These are phyloP conservation scores for Glarea lozoyensis DNA, from an alignment of 495 filamentous ascomycete species.

Conservation along the genomic window DNA sequence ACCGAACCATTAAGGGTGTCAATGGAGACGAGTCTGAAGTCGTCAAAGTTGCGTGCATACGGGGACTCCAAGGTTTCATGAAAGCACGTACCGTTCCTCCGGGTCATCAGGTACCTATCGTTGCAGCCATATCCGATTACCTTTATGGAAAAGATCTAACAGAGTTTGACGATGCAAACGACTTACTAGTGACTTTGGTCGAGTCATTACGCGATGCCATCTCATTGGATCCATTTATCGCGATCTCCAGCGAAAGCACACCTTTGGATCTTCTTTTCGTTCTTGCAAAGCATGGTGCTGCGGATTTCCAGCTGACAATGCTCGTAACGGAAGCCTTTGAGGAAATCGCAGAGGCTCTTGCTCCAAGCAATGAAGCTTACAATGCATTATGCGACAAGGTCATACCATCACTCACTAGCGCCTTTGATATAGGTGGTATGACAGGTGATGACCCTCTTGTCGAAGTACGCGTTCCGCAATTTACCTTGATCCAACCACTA, in stretches of 20 bases:
- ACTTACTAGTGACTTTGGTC: slow-evolving; percentile 80
- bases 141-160: slow-evolving; percentile 68
- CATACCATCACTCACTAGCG: slow-evolving; percentile 75
- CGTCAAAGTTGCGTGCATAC: slow-evolving; percentile 86
- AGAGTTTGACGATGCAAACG: slow-evolving; percentile 77
- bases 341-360: slow-evolving; percentile 63
- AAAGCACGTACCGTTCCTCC: slow-evolving; percentile 41
- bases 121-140: slow-evolving; percentile 68
- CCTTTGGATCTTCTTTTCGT: slow-evolving; percentile 82
- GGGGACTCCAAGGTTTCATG: slow-evolving; percentile 77
- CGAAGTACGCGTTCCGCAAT: slow-evolving; percentile 36
- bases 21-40: slow-evolving; percentile 69
- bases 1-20: slow-evolving; percentile 67
- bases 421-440: slow-evolving; percentile 78
- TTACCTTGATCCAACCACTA: too few relatives aligned
- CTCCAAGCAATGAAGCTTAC: slow-evolving; percentile 60
- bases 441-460: slow-evolving; percentile 77
- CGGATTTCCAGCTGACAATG: slow-evolving; percentile 76
- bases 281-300: slow-evolving; percentile 77
- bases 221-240: slow-evolving; percentile 61
- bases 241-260: slow-evolving; percentile 52
- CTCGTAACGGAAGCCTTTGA: slow-evolving; percentile 87
- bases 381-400: slow-evolving; percentile 77
- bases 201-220: slow-evolving; percentile 83
- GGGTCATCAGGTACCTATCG: slow-evolving; percentile 60